A percentile compares a stretch with the other conserved stretches of the same genome.
Evolutionary conservation across 225 moss, liverwort and hornwort genomes (phyloP).

Genomic region (Pleurozium schreberi): DNA sequence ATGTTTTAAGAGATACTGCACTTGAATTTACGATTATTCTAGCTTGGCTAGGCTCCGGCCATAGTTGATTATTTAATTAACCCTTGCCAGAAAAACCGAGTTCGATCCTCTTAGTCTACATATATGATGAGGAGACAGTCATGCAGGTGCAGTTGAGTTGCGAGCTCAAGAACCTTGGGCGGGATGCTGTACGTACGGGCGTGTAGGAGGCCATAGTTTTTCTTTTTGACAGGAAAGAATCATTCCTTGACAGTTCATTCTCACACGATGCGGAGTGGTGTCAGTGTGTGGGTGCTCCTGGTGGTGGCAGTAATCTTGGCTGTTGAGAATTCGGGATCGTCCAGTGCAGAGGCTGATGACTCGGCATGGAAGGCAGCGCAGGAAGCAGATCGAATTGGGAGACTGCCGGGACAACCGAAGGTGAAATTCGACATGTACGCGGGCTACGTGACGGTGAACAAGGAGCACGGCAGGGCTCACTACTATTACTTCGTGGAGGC

Average conservation of each 20-base stretch:
- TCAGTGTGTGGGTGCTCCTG: background rate
- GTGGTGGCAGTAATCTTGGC: background rate
- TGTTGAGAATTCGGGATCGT: background rate
- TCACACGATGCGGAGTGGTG: background rate
- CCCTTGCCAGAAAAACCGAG: background rate
- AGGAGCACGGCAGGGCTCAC: slow-evolving; percentile 17
- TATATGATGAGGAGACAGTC: no score
- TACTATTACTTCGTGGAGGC: slow-evolving; percentile 45
- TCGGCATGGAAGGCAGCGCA: slow-evolving; percentile 27
- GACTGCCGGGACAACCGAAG: slow-evolving; percentile 26
- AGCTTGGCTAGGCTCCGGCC: no score
- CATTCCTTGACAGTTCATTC: background rate
- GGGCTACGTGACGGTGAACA: slow-evolving; percentile 39
- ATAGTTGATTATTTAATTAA: no score
- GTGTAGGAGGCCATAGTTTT: background rate
- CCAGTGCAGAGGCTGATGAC: background rate
- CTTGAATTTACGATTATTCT: background rate
- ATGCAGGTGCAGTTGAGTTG: background rate
- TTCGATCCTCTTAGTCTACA: no score
- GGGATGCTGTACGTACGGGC: background rate
- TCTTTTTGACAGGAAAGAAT: background rate
- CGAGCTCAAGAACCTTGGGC: background rate
- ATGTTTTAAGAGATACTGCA: background rate
- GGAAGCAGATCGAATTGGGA: slow-evolving; percentile 3
- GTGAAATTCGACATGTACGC: slow-evolving; percentile 28